Evolutionary conservation across 2,329 filamentous ascomycete species (phyloP).

Genomic region (Colletotrichum viniferum): DNA sequence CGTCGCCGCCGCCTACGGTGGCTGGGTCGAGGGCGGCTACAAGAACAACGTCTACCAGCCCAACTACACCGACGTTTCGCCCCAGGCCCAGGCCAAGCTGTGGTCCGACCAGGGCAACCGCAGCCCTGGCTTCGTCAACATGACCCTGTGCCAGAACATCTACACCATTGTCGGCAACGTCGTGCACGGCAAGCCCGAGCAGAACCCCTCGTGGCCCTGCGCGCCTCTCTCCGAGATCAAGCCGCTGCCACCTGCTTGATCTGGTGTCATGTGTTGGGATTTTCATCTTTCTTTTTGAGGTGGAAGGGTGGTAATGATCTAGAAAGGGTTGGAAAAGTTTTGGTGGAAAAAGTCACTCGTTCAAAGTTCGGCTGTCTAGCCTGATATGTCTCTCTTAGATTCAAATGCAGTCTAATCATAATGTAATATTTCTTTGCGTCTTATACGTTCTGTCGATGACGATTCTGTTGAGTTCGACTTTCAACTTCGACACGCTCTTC

Average conservation of each 20-base stretch:
- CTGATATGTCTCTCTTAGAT: neutral
- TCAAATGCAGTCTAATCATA: neutral
- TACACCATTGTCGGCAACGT: slow-evolving; percentile 50
- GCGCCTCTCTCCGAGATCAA: neutral
- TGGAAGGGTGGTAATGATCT: neutral
- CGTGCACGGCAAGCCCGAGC: slow-evolving; percentile 7
- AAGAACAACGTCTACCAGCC: neutral
- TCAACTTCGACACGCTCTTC: fast-evolving
- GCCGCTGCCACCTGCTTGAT: neutral
- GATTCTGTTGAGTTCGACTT: fast-evolving
- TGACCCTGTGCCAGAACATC: slow-evolving; percentile 37
- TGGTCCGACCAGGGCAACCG: slow-evolving; percentile 23
- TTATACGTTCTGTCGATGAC: fast-evolving
- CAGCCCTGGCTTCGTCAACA: slow-evolving; percentile 52
- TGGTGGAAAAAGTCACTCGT: neutral
- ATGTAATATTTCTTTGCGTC: neutral
- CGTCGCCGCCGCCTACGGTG: neutral
- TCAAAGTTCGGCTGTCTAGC: neutral
- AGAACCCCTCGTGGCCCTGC: neutral
- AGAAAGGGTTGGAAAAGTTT: neutral
- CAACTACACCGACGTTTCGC: slow-evolving; percentile 29
- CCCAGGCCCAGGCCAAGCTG: slow-evolving; percentile 39
- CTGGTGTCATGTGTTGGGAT: fast-evolving
- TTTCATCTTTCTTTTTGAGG: neutral
- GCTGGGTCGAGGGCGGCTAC: neutral